Conservation (phyloP, 2,329 filamentous ascomycete species). For the Colletotrichum kahawae region DNA sequence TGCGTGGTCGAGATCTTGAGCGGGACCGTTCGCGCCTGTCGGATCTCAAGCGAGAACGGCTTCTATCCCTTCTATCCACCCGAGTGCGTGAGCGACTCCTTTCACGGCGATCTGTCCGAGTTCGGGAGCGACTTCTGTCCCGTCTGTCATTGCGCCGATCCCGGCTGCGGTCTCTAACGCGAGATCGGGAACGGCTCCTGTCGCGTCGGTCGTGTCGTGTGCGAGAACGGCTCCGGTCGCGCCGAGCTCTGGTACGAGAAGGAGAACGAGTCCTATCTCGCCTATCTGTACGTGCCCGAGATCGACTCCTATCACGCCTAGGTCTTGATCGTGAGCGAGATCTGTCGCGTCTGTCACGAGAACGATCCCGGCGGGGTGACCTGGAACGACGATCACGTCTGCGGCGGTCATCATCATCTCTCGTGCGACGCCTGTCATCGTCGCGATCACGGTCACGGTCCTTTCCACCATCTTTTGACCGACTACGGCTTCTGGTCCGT, state of each 20-base stretch:
- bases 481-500: constrained; percentile 28
- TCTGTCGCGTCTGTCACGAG: constrained; percentile 33
- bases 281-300: constrained; percentile 29
- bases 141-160: constrained; percentile 37
- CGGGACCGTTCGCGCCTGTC: constrained; percentile 14
- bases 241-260: constrained; percentile 23
- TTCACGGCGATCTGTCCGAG: constrained; percentile 15
- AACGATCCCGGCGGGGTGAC: constrained; percentile 41
- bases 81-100: constrained; percentile 35
- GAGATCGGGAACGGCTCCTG: constrained; percentile 40
- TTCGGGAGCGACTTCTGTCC: constrained; percentile 36
- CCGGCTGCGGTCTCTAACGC: constrained; percentile 36
- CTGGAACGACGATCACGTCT: constrained; percentile 41
- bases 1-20: constrained; percentile 9
- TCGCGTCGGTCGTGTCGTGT: constrained; percentile 34
- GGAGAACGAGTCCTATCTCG: constrained; percentile 47
- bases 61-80: constrained; percentile 30
- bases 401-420: constrained; percentile 37
- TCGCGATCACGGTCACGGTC: constrained; percentile 30
- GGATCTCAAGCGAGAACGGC: constrained; percentile 30
- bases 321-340: constrained; percentile 31
- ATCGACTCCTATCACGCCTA: constrained; percentile 41
- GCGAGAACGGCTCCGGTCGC: constrained; percentile 37
- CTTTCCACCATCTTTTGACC: constrained; percentile 23
- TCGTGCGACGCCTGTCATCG: constrained; percentile 32